A percentile compares a stretch with the other conserved stretches of the same genome.
phyloP scores from a whole-genome alignment of 192 early-diverging fungal genomes.

The Gaertneriomyces semiglobifer region DNA sequence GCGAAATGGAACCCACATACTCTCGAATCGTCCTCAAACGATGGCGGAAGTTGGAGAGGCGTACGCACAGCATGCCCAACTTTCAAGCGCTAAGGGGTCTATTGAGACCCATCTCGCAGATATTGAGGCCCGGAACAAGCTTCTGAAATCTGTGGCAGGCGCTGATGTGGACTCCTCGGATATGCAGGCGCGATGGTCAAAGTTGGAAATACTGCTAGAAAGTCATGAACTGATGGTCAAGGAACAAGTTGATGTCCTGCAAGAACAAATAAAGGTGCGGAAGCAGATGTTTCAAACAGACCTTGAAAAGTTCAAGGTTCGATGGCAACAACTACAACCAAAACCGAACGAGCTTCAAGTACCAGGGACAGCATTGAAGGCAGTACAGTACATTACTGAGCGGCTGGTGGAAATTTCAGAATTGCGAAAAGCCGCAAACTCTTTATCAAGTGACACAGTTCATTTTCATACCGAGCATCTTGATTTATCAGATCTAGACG shows the following conservation, averaged over 20 bases:
- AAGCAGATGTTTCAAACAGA: slow-evolving; percentile 31
- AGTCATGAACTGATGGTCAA: slow-evolving; percentile 58
- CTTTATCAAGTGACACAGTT: slow-evolving; percentile 43
- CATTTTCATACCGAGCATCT: slow-evolving; percentile 46
- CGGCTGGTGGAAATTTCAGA: slow-evolving; percentile 44
- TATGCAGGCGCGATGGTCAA: slow-evolving; percentile 48
- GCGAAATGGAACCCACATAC: slow-evolving; percentile 41
- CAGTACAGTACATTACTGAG: slow-evolving; percentile 44
- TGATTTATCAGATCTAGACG: slow-evolving; percentile 39
- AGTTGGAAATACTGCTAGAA: slow-evolving; percentile 56
- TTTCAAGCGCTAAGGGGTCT: slow-evolving; percentile 38
- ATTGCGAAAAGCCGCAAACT: slow-evolving; percentile 31
- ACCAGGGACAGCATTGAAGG: slow-evolving; percentile 20
- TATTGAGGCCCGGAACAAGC: slow-evolving; percentile 51
- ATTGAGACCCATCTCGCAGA: slow-evolving; percentile 49
- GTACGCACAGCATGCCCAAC: slow-evolving; percentile 48
- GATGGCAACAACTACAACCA: slow-evolving; percentile 58
- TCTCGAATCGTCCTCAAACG: slow-evolving; percentile 49
- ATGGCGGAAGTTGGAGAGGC: slow-evolving; percentile 54
- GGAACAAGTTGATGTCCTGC: slow-evolving; percentile 56
- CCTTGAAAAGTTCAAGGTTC: slow-evolving; percentile 46
- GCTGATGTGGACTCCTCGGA: slow-evolving; percentile 43
- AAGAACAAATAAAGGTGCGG: slow-evolving; percentile 47
- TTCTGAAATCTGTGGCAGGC: slow-evolving; percentile 54
- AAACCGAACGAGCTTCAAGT: slow-evolving; percentile 24